These are phyloP conservation scores for Pleurotus salmoneostramineus DNA, from an alignment of 768 basidiomycete genomes.

Conservation along the genomic window DNA sequence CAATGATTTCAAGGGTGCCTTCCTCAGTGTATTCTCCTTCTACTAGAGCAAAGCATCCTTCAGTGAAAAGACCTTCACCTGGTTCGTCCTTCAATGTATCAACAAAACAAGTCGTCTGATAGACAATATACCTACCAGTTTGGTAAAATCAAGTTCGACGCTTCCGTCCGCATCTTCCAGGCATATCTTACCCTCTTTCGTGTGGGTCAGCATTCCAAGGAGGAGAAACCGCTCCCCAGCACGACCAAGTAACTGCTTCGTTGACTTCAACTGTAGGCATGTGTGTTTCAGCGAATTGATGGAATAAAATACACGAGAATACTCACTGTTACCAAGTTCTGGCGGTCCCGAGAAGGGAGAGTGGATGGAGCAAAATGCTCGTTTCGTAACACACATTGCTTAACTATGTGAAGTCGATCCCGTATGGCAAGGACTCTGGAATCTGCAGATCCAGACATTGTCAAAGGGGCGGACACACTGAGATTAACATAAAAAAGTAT, in stretches of 20 bases:
- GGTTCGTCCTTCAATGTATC: conserved; percentile 62
- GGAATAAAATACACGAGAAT: not conserved
- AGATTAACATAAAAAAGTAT: conserved; percentile 4
- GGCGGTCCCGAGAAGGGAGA: conserved; percentile 82
- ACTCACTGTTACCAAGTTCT: conserved; percentile 82
- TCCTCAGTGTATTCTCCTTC: conserved; percentile 98
- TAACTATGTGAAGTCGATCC: conserved; percentile 86
- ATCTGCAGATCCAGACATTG: conserved; percentile 80
- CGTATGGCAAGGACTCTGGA: conserved; percentile 77
- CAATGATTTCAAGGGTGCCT: conserved; percentile 81
- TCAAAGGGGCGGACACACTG: conserved; percentile 52
- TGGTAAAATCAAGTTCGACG: conserved; percentile 85
- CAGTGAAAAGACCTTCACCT: conserved; percentile 93
- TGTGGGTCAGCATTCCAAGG: conserved; percentile 87
- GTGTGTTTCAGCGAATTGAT: not conserved
- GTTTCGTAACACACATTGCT: conserved; percentile 89
- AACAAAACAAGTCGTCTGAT: conserved; percentile 14
- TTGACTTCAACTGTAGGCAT: conserved; percentile 74
- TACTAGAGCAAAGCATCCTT: conserved; percentile 91
- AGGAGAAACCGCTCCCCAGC: conserved; percentile 88
- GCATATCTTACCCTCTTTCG: conserved; percentile 87
- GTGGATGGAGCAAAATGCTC: conserved; percentile 98
- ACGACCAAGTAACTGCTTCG: conserved; percentile 91
- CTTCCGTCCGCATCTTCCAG: conserved; percentile 92
- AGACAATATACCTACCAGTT: conserved; percentile 48